Evolutionary conservation across 2,329 filamentous ascomycete species (phyloP).

Genomic region (Microdochium bolleyi): DNA sequence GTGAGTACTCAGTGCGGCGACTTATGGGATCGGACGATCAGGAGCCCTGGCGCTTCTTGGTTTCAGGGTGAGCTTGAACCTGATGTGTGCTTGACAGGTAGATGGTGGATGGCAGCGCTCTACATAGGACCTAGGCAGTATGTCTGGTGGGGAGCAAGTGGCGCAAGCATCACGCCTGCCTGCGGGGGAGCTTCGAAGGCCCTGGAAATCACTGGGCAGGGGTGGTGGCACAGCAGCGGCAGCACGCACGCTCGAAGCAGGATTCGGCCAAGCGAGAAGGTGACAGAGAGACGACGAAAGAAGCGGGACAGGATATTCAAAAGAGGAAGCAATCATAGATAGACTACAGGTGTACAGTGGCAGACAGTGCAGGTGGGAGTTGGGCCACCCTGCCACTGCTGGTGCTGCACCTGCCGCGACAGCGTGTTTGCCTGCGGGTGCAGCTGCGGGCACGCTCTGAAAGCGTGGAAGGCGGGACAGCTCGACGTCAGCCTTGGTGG

Average conservation of each 20-base stretch:
- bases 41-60: no score
- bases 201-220: background rate
- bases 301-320: no score
- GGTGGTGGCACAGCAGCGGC: background rate
- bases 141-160: background rate
- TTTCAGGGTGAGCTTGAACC: no score
- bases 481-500: constrained; percentile 5
- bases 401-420: constrained; percentile 20
- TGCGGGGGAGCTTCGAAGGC: background rate
- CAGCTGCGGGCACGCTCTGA: constrained; percentile 1
- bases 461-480: constrained; percentile 9
- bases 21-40: background rate
- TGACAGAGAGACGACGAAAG: no score
- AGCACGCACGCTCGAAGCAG: no score
- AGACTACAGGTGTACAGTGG: no score
- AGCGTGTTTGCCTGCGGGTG: constrained; percentile 30
- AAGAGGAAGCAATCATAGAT: no score
- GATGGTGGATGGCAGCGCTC: no score
- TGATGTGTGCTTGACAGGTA: no score
- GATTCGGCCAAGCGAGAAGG: no score
- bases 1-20: background rate
- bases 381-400: no score
- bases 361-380: no score
- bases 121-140: background rate
- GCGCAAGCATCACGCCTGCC: background rate